Evolutionary conservation across 2,329 filamentous ascomycete species (phyloP).

Genomic region (Coccinonectria pachysandricola): DNA sequence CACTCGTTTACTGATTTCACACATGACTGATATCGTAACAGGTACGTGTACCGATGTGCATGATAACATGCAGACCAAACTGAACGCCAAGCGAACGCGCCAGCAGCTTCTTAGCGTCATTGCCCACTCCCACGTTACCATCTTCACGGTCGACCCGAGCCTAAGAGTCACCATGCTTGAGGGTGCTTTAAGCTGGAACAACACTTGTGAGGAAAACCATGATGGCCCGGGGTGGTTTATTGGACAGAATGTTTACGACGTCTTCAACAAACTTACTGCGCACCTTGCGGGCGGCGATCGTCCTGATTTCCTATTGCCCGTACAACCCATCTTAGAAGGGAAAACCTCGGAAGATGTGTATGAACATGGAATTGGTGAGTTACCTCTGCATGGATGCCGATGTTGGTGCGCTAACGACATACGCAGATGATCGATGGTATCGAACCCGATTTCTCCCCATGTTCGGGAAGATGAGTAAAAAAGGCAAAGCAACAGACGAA

Average conservation of each 20-base stretch:
- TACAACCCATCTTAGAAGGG: slow-evolving; percentile 56
- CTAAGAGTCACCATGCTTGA: slow-evolving; percentile 58
- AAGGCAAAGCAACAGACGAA: slow-evolving; percentile 34
- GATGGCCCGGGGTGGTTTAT: slow-evolving; percentile 39
- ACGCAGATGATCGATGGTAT: slow-evolving; percentile 51
- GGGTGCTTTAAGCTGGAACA: slow-evolving; percentile 51
- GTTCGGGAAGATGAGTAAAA: slow-evolving; percentile 43
- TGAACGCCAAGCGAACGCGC: slow-evolving; percentile 54
- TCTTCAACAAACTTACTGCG: slow-evolving; percentile 44
- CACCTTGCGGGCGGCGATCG: slow-evolving; percentile 32
- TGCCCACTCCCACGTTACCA: slow-evolving; percentile 62
- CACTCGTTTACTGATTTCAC: neutral
- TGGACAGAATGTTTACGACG: slow-evolving; percentile 53
- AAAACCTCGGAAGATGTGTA: slow-evolving; percentile 48
- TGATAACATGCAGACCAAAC: slow-evolving; percentile 58
- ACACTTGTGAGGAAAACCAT: slow-evolving; percentile 27
- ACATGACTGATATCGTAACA: slow-evolving; percentile 7
- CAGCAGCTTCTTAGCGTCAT: slow-evolving; percentile 65
- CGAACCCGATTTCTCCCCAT: slow-evolving; percentile 62
- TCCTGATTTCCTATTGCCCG: slow-evolving; percentile 43
- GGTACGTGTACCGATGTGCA: slow-evolving; percentile 70
- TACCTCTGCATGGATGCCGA: too few species aligned
- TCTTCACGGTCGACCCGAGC: slow-evolving; percentile 60
- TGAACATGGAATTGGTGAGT: slow-evolving; percentile 48
- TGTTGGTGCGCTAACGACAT: slow-evolving; percentile 9